These are phyloP conservation scores for Stachybotrys elegans DNA, from an alignment of 2,329 filamentous ascomycete genomes.

Conservation along the genomic window DNA sequence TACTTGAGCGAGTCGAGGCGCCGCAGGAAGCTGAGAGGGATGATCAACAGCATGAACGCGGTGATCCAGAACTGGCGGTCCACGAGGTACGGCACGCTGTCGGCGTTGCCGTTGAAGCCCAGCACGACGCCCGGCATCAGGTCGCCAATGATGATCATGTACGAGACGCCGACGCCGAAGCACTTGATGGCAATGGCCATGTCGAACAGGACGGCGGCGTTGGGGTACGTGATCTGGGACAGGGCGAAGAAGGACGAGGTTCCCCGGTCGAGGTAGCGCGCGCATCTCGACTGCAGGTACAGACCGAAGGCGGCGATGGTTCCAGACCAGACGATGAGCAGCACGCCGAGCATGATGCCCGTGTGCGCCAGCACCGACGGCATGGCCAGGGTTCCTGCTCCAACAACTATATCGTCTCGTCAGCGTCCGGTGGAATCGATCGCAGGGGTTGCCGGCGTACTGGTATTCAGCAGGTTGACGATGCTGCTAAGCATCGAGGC, in stretches of 20 bases:
- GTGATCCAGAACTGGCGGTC: slow-evolving; percentile 98
- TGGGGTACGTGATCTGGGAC: slow-evolving; percentile 94
- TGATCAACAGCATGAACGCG: slow-evolving; percentile 93
- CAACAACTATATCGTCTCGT: slow-evolving; percentile 61
- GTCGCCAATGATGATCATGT: slow-evolving; percentile 97
- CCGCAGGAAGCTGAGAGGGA: slow-evolving; percentile 87
- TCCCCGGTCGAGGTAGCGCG: slow-evolving; percentile 86
- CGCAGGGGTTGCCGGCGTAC: slow-evolving; percentile 42
- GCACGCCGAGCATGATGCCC: slow-evolving; percentile 78
- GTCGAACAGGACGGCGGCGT: slow-evolving; percentile 92
- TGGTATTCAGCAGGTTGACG: slow-evolving; percentile 95
- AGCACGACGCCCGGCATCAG: slow-evolving; percentile 91
- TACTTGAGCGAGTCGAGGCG: slow-evolving; percentile 95
- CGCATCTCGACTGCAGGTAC: slow-evolving; percentile 90
- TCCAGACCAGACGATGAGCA: slow-evolving; percentile 89
- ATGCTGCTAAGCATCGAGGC: slow-evolving; percentile 88
- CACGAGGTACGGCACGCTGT: slow-evolving; percentile 64
- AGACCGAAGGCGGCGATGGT: slow-evolving; percentile 85
- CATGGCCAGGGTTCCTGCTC: slow-evolving; percentile 90
- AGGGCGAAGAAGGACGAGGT: slow-evolving; percentile 92
- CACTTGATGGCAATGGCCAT: slow-evolving; percentile 95
- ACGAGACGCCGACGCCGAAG: slow-evolving; percentile 94
- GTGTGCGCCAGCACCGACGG: slow-evolving; percentile 94
- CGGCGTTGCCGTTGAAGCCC: slow-evolving; percentile 66
- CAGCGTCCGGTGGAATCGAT: slow-evolving; percentile 12